Conservation (phyloP, 1,284 basidiomycete genomes). For the Stereum hirsutum region DNA sequence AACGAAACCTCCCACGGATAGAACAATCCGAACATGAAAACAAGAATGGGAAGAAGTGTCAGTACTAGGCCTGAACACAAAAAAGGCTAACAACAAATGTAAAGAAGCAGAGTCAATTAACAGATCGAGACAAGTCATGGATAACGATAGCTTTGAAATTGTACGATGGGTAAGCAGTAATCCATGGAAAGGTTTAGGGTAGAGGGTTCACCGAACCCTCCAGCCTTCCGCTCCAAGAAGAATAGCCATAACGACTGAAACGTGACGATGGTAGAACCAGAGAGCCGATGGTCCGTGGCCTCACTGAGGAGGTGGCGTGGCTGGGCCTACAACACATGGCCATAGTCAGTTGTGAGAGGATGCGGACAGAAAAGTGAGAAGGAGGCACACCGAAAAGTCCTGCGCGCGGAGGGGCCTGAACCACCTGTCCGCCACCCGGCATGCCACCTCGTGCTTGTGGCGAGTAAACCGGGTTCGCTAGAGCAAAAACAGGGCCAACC, state of each 20-base stretch:
- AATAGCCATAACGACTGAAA: neutral
- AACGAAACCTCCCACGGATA: no score
- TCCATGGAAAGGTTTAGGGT: neutral
- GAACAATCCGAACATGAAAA: neutral
- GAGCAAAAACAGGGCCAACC: neutral
- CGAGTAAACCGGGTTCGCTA: conserved; percentile 48
- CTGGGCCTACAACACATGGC: conserved; percentile 30
- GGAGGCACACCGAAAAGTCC: conserved; percentile 50
- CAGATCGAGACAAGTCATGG: neutral
- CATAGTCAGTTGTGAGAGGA: neutral
- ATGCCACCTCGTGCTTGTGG: conserved; percentile 31
- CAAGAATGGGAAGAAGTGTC: neutral
- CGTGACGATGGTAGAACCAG: neutral
- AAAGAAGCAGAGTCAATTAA: neutral
- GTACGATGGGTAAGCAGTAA: neutral
- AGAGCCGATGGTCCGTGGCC: neutral
- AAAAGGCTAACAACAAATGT: neutral
- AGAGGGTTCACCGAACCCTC: neutral
- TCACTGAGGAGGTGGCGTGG: conserved; percentile 40
- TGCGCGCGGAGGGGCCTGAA: conserved; percentile 34
- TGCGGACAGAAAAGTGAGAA: neutral
- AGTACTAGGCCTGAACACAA: neutral
- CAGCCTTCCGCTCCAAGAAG: neutral
- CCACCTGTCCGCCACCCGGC: conserved; percentile 15
- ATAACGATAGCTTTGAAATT: neutral